These are phyloP conservation scores for Polygonum aviculare DNA, from an alignment of 148 eudicot genomes.

Conservation along the genomic window DNA sequence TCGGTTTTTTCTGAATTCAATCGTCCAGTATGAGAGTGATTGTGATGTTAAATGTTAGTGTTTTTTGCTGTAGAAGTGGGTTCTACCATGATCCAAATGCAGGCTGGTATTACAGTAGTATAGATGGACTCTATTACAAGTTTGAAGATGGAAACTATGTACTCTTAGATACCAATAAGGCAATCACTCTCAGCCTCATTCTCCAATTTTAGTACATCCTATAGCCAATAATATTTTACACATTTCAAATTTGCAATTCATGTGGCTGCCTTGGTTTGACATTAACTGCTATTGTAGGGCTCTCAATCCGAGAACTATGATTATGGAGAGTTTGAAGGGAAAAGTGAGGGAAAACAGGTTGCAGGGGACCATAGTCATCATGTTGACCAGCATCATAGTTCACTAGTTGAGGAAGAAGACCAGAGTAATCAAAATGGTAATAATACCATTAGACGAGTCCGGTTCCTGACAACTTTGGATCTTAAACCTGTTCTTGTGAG, in stretches of 20 bases:
- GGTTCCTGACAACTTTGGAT: background rate
- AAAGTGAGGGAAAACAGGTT: background rate
- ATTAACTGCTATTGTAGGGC: constrained; percentile 20
- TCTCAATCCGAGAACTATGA: constrained; percentile 19
- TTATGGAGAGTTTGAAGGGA: constrained; percentile 7
- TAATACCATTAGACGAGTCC: background rate
- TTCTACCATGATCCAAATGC: constrained; percentile 87
- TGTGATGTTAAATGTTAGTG: background rate
- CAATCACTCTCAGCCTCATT: constrained; percentile 12
- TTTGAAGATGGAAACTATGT: constrained; percentile 84
- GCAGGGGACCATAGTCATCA: constrained; percentile 6
- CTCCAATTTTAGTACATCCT: background rate
- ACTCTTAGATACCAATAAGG: constrained; percentile 50
- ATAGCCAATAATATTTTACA: background rate
- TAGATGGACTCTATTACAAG: constrained; percentile 79
- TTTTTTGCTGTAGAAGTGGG: constrained; percentile 62
- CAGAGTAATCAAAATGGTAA: constrained; percentile 11
- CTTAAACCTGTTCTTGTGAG: background rate
- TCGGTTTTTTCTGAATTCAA: background rate
- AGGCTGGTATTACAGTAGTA: constrained; percentile 88
- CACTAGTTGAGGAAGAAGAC: constrained; percentile 4
- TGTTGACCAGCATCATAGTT: background rate
- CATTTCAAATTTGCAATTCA: background rate
- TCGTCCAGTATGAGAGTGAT: background rate
- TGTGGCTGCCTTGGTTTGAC: background rate